Percentiles rank a stretch among this genome's conserved stretches.
Conservation (phyloP, 306 rosid species). For the Datisca glomerata region DNA sequence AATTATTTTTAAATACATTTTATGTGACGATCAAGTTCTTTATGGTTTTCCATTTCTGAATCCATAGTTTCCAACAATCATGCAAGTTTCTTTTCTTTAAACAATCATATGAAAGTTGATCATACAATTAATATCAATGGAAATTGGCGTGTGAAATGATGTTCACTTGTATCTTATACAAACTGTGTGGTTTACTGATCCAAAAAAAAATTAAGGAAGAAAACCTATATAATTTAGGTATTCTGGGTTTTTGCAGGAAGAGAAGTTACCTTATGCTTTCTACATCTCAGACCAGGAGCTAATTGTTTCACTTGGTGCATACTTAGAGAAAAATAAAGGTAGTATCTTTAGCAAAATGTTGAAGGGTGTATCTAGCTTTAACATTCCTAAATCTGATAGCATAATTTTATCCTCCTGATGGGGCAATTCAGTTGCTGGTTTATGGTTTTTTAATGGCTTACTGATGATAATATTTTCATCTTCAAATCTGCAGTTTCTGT, state of each 20-base stretch:
- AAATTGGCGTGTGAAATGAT: neutral
- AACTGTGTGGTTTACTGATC: too few relatives aligned
- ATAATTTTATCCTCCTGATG: neutral
- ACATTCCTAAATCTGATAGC: neutral
- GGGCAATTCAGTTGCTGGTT: neutral
- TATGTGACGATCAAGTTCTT: too few relatives aligned
- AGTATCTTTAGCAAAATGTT: slow-evolving; percentile 8
- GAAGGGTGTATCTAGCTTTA: neutral
- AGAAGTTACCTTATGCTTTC: slow-evolving; percentile 81
- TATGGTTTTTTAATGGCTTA: neutral
- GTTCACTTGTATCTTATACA: too few relatives aligned
- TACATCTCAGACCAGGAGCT: slow-evolving; percentile 77
- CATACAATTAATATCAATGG: neutral
- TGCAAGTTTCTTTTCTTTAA: too few relatives aligned
- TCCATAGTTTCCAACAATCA: too few relatives aligned
- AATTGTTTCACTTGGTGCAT: slow-evolving; percentile 49
- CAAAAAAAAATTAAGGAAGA: too few relatives aligned
- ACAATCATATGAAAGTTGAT: too few relatives aligned
- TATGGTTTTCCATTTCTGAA: too few relatives aligned
- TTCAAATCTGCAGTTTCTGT: slow-evolving; percentile 56
- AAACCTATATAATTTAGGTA: too few relatives aligned
- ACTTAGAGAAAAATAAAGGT: slow-evolving; percentile 78
- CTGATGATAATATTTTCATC: slow-evolving; percentile 3
- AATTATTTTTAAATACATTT: too few relatives aligned
- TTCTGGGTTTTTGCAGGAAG: slow-evolving; percentile 75